Conservation (phyloP, 257 asterid genomes). For the Ilex asprella region DNA sequence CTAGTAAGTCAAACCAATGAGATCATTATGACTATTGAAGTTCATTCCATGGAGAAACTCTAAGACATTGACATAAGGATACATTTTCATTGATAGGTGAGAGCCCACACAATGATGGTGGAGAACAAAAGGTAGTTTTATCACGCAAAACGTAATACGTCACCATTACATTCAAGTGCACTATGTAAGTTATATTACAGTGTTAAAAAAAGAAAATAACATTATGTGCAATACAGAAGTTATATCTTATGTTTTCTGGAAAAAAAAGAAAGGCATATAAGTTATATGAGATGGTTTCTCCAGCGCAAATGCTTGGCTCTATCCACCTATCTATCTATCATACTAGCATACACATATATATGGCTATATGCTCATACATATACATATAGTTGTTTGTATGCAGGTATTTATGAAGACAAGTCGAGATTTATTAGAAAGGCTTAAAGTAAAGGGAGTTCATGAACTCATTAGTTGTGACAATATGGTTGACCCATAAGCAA, state of each 20-base stretch:
- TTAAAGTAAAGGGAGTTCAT: no score
- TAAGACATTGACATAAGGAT: not conserved
- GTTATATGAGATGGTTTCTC: not conserved
- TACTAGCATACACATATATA: no score
- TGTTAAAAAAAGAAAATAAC: no score
- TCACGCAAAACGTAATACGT: no score
- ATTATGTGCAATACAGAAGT: not conserved
- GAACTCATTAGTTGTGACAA: not conserved
- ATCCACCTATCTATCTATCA: no score
- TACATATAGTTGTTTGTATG: no score
- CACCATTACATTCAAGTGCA: not conserved
- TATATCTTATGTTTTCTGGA: not conserved
- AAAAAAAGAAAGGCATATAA: not conserved
- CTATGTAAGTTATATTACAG: not conserved
- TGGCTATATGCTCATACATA: no score
- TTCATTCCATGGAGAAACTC: not conserved
- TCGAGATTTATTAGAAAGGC: not conserved
- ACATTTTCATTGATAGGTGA: not conserved
- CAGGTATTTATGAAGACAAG: not conserved
- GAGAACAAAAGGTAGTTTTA: no score
- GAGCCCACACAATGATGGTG: not conserved
- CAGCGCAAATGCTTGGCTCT: no score
- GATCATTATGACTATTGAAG: not conserved
- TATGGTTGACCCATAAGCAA: slow-evolving; percentile 9
- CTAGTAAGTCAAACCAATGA: not conserved